These are phyloP conservation scores for Myxozyma mucilagina DNA, from an alignment of 805 yeast genomes.

Conservation along the genomic window DNA sequence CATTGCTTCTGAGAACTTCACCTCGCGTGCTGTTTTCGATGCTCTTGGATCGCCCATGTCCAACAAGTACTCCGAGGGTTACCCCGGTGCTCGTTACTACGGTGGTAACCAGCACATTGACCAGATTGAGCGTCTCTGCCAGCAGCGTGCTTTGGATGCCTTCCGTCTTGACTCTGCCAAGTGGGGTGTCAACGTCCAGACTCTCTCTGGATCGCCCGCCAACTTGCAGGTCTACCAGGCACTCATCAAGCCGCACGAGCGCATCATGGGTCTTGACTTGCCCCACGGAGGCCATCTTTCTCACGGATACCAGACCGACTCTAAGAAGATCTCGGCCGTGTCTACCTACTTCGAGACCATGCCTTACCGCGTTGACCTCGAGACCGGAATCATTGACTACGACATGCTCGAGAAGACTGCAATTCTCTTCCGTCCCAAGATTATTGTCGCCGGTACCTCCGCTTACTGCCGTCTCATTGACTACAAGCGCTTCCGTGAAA, in stretches of 20 bases:
- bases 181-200: conserved; percentile 99
- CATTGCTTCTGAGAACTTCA: conserved; percentile 96
- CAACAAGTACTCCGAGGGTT: conserved; percentile 98
- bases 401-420: conserved; percentile 93
- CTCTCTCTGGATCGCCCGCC: conserved; percentile 96
- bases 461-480: conserved; percentile 97
- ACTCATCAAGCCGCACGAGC: conserved; percentile 89
- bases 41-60: conserved; percentile 97
- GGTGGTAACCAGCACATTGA: conserved; percentile 98
- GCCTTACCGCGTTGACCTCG: conserved; percentile 94
- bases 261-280: conserved; percentile 95
- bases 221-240: conserved; percentile 96
- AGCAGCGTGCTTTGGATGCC: conserved; percentile 89
- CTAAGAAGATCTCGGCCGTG: conserved; percentile 90
- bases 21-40: conserved; percentile 93
- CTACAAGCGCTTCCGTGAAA: conserved; percentile 92
- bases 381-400: conserved; percentile 94
- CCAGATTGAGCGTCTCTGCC: conserved; percentile 88
- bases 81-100: conserved; percentile 98
- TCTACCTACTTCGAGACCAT: conserved; percentile 97
- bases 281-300: conserved; percentile 99
- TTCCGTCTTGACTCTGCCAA: conserved; percentile 73
- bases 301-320: conserved; percentile 95
- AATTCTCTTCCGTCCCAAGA: conserved; percentile 89
- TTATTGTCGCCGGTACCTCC: conserved; percentile 95